Conservation (phyloP, 345 rosid genomes). For the Eutrema heterophyllum region DNA sequence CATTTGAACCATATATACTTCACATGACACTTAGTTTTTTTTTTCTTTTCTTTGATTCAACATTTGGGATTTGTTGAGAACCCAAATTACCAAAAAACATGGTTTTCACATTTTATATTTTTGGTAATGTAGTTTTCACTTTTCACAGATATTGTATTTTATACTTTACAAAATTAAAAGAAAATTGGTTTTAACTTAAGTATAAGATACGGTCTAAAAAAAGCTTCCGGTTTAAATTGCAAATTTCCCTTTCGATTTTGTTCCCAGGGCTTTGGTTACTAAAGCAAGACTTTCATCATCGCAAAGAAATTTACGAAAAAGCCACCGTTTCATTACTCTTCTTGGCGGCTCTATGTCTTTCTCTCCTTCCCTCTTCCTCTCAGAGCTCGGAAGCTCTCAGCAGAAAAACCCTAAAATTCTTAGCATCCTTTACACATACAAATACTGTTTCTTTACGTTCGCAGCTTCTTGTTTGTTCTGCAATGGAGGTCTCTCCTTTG, state of each 20-base stretch:
- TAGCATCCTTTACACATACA: background rate
- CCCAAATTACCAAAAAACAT: too few relatives aligned
- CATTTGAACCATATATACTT: too few relatives aligned
- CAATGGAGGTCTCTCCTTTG: conserved; percentile 35
- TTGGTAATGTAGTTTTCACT: too few relatives aligned
- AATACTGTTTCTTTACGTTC: background rate
- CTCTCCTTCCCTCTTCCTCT: background rate
- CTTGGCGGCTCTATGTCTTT: conserved; percentile 34
- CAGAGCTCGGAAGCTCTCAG: conserved; percentile 10
- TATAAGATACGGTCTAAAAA: background rate
- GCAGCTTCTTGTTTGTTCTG: background rate
- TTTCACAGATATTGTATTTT: too few relatives aligned
- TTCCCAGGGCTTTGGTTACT: background rate
- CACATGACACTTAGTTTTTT: too few relatives aligned
- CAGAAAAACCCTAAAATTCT: conserved; percentile 40
- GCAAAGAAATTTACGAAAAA: background rate
- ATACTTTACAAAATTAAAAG: too few relatives aligned
- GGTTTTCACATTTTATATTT: too few relatives aligned
- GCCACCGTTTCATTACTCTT: conserved; percentile 12
- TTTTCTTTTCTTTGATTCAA: too few relatives aligned
- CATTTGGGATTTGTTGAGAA: too few relatives aligned
- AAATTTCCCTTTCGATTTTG: background rate
- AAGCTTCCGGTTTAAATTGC: background rate
- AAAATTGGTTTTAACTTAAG: too few relatives aligned
- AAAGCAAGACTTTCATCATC: background rate